Conservation (phyloP, 2,329 filamentous ascomycete genomes). For the Colletotrichum camelliae region DNA sequence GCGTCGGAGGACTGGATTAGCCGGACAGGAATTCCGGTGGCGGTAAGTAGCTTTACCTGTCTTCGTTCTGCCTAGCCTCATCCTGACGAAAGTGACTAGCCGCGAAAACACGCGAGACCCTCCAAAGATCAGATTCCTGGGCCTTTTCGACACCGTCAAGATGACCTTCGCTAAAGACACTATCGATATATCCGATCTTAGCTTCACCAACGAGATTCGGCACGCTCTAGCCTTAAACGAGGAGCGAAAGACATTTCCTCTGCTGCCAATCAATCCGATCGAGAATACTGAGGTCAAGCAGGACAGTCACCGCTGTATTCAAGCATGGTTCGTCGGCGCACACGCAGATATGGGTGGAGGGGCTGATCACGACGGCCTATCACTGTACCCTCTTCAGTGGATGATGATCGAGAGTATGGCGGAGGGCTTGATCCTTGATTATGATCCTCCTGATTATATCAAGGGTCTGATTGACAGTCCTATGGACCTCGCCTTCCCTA, state of each 20-base stretch:
- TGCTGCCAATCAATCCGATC: background rate
- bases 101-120: constrained; percentile 15
- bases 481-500: background rate
- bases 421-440: constrained; percentile 33
- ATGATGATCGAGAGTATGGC: constrained; percentile 39
- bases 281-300: constrained; percentile 16
- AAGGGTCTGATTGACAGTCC: constrained; percentile 23
- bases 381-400: constrained; percentile 47
- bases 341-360: constrained; percentile 42
- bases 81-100: background rate
- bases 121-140: constrained; percentile 41
- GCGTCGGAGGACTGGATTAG: background rate
- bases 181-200: constrained; percentile 34
- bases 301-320: constrained; percentile 30
- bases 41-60: background rate
- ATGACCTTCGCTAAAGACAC: constrained; percentile 26
- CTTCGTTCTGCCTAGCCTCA: background rate
- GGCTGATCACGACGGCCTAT: constrained; percentile 38
- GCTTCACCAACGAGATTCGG: constrained; percentile 37
- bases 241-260: constrained; percentile 28
- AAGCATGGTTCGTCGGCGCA: constrained; percentile 45
- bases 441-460: background rate
- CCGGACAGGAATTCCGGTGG: background rate
- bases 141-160: constrained; percentile 41
- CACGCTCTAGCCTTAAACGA: constrained; percentile 46